These are phyloP conservation scores for Termitomyces sp. DNA, from an alignment of 768 basidiomycete genomes.

Conservation along the genomic window DNA sequence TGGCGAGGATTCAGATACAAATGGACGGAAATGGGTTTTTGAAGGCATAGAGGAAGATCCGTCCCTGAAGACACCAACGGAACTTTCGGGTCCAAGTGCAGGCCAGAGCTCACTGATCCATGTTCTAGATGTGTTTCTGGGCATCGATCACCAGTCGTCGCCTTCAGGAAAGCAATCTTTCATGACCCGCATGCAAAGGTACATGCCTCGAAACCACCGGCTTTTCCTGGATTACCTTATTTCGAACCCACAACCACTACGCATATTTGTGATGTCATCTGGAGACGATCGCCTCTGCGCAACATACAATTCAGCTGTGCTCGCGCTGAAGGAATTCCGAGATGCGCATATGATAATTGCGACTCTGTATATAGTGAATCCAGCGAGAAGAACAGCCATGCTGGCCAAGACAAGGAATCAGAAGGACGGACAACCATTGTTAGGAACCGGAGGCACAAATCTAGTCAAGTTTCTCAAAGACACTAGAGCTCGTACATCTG, in stretches of 20 bases:
- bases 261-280: constrained; percentile 43
- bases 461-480: constrained; percentile 74
- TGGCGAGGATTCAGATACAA: constrained; percentile 55
- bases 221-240: constrained; percentile 71
- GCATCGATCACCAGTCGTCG: constrained; percentile 49
- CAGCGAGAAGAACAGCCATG: constrained; percentile 42
- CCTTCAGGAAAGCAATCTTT: constrained; percentile 36
- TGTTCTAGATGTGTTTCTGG: constrained; percentile 69
- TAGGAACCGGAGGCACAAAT: constrained; percentile 79
- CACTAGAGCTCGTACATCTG: constrained; percentile 64
- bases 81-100: constrained; percentile 76
- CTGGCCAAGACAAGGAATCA: constrained; percentile 17
- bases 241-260: constrained; percentile 56
- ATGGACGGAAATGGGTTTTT: constrained; percentile 49
- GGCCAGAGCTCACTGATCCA: constrained; percentile 82
- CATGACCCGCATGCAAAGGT: constrained; percentile 70
- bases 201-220: constrained; percentile 84
- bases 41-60: constrained; percentile 53
- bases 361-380: constrained; percentile 71
- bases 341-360: constrained; percentile 79
- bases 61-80: constrained; percentile 38
- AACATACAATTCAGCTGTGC: constrained; percentile 65
- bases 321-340: constrained; percentile 66
- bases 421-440: constrained; percentile 31
- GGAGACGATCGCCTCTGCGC: constrained; percentile 31